A percentile compares a stretch with the other conserved stretches of the same genome.
Evolutionary conservation across 2,329 filamentous ascomycete genomes (phyloP).

Genomic region (Alternaria tenuissima): DNA sequence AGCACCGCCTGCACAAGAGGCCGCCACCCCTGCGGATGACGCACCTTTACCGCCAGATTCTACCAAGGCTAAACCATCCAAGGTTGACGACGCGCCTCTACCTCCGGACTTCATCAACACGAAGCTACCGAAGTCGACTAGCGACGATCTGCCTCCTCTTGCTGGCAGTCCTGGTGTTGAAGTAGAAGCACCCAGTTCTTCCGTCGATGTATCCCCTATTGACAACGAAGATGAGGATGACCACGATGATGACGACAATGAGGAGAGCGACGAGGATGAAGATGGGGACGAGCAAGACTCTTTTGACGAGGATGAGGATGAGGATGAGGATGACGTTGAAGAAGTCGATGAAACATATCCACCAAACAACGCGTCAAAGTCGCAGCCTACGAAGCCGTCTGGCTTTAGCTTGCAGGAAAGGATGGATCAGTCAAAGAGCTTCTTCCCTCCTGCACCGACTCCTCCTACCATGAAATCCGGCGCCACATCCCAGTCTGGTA

Average conservation of each 20-base stretch:
- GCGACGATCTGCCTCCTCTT: conserved; percentile 55
- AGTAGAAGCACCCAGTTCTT: conserved; percentile 48
- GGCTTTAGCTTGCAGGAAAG: conserved; percentile 33
- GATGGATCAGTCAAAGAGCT: conserved; percentile 31
- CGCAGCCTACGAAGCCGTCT: conserved; percentile 20
- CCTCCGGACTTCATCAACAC: conserved; percentile 46
- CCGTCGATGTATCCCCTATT: conserved; percentile 42
- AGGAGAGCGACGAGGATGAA: conserved; percentile 52
- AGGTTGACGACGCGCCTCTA: conserved; percentile 45
- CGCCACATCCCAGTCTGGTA: conserved; percentile 32
- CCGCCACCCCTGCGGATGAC: conserved; percentile 40
- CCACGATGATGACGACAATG: conserved; percentile 43
- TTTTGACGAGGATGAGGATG: conserved; percentile 52
- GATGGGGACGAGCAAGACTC: conserved; percentile 52
- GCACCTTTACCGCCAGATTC: conserved; percentile 52
- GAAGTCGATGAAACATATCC: conserved; percentile 54
- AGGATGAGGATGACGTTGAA: conserved; percentile 51
- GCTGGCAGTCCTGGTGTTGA: conserved; percentile 59
- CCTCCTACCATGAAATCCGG: conserved; percentile 41
- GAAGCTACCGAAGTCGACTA: conserved; percentile 38
- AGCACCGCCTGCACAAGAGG: conserved; percentile 42
- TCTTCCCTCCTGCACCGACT: conserved; percentile 43
- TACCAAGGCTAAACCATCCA: conserved; percentile 36
- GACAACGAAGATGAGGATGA: conserved; percentile 38
- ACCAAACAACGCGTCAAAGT: conserved; percentile 27